Percentiles rank a stretch among this genome's conserved stretches.
Evolutionary conservation across 2,329 filamentous ascomycete genomes (phyloP).

Genomic region (Aspergillus udagawae): DNA sequence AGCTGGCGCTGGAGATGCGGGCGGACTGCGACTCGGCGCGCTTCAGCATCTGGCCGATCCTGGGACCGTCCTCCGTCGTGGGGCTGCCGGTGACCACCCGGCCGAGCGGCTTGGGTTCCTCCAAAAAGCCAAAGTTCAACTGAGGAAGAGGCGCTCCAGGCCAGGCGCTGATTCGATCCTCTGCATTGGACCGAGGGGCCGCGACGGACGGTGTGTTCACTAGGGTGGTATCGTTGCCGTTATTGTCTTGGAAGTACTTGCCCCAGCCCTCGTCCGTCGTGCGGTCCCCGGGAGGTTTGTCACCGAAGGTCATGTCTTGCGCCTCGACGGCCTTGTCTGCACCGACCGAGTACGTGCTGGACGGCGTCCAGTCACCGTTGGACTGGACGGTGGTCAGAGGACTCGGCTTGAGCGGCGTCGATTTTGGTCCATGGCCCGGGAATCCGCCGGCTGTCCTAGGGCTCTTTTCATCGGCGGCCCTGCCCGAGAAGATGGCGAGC

Average conservation of each 20-base stretch:
- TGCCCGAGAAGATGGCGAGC: slow-evolving; percentile 39
- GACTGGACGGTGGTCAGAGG: slow-evolving; percentile 29
- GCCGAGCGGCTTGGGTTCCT: slow-evolving; percentile 37
- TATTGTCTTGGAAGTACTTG: slow-evolving; percentile 45
- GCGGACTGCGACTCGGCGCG: slow-evolving; percentile 38
- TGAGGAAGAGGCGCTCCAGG: slow-evolving; percentile 35
- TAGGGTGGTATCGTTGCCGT: slow-evolving; percentile 17
- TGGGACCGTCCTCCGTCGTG: slow-evolving; percentile 34
- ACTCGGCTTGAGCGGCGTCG: slow-evolving; percentile 19
- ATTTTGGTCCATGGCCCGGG: slow-evolving; percentile 17
- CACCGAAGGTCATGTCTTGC: slow-evolving; percentile 11
- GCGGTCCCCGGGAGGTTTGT: slow-evolving; percentile 31
- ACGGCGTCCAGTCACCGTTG: slow-evolving; percentile 18
- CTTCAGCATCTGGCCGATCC: slow-evolving; percentile 26
- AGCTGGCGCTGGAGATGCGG: slow-evolving; percentile 42
- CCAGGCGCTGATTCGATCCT: slow-evolving; percentile 39
- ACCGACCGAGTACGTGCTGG: slow-evolving; percentile 18
- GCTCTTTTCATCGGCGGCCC: slow-evolving; percentile 29
- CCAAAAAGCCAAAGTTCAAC: slow-evolving; percentile 34
- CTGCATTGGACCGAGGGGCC: slow-evolving; percentile 21
- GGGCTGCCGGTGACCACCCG: slow-evolving; percentile 41
- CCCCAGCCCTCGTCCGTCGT: slow-evolving; percentile 47
- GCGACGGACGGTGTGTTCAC: slow-evolving; percentile 15
- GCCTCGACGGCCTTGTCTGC: slow-evolving; percentile 18
- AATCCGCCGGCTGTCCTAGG: slow-evolving; percentile 21